These are phyloP conservation scores for Leccinum angustisporum DNA, from an alignment of 1,284 basidiomycete genomes.

Conservation along the genomic window DNA sequence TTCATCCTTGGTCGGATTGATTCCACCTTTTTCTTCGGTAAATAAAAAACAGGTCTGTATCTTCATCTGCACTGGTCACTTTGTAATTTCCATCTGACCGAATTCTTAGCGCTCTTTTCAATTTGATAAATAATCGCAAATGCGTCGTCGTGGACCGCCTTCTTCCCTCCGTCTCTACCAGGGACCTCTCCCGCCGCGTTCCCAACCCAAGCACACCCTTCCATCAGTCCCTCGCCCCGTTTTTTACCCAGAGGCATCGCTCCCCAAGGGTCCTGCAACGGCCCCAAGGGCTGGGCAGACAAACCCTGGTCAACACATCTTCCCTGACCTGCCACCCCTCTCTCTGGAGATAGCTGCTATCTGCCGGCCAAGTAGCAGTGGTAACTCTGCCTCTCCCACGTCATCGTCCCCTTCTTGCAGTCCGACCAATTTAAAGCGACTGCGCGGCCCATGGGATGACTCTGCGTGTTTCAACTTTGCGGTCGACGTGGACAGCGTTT, in stretches of 20 bases:
- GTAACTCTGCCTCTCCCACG: constrained; percentile 10
- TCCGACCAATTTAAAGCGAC: constrained; percentile 40
- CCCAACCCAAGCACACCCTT: constrained; percentile 53
- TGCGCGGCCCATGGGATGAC: constrained; percentile 61
- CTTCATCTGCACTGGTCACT: no score
- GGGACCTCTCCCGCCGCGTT: constrained; percentile 57
- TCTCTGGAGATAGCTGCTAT: constrained; percentile 12
- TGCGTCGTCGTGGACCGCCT: constrained; percentile 63
- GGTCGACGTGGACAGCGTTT: constrained; percentile 47
- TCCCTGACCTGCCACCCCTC: constrained; percentile 20
- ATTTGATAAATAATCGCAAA: no score
- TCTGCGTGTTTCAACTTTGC: constrained; percentile 42
- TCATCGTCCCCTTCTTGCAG: constrained; percentile 19
- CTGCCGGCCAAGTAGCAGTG: constrained; percentile 21
- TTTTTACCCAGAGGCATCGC: constrained; percentile 39
- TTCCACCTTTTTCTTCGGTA: constrained; percentile 3
- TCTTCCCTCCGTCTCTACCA: constrained; percentile 53
- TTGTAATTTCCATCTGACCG: not conserved
- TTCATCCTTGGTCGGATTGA: constrained; percentile 12
- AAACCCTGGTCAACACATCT: constrained; percentile 4
- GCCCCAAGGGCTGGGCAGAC: constrained; percentile 18
- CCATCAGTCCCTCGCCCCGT: constrained; percentile 56
- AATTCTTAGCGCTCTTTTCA: not conserved
- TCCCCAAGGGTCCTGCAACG: constrained; percentile 30
- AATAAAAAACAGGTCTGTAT: constrained; percentile 8